These are phyloP conservation scores for Zoysia matrella DNA, from an alignment of 202 grass and related monocot genomes.

Conservation along the genomic window DNA sequence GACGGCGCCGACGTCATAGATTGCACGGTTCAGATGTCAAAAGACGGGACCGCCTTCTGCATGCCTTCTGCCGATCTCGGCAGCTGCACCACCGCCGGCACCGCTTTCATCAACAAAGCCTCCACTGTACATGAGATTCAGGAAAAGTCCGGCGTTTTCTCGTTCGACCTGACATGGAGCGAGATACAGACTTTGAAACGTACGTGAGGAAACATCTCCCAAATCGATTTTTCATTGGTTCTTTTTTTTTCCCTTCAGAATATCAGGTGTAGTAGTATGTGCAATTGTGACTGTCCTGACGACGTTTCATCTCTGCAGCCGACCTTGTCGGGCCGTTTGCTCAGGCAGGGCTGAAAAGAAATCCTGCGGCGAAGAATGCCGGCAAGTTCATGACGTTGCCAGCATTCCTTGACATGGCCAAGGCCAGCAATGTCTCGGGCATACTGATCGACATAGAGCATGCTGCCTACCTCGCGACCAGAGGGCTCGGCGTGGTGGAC, in stretches of 20 bases:
- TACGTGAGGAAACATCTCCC: constrained; percentile 53
- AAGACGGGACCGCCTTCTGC: constrained; percentile 80
- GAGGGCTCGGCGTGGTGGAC: constrained; percentile 76
- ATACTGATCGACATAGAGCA: constrained; percentile 84
- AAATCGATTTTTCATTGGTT: background rate
- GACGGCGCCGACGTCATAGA: constrained; percentile 84
- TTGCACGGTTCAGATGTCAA: constrained; percentile 85
- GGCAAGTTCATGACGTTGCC: constrained; percentile 74
- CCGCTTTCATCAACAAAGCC: constrained; percentile 59
- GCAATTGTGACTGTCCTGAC: constrained; percentile 6
- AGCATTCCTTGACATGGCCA: constrained; percentile 68
- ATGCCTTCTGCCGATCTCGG: constrained; percentile 66
- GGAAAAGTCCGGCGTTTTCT: constrained; percentile 73
- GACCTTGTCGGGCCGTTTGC: constrained; percentile 58
- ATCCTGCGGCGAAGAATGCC: constrained; percentile 73
- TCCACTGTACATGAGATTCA: constrained; percentile 68
- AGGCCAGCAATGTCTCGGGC: constrained; percentile 67
- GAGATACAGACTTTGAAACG: constrained; percentile 85
- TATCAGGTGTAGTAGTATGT: background rate
- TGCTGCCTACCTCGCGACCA: constrained; percentile 76
- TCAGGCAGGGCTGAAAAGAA: constrained; percentile 67
- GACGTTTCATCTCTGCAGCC: constrained; percentile 46
- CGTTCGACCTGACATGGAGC: constrained; percentile 84
- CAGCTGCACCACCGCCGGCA: constrained; percentile 55
- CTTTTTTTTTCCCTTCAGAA: background rate